A percentile compares a stretch with the other conserved stretches of the same genome.
These are phyloP conservation scores for Gaultheria prostrata DNA, from an alignment of 148 eudicot genomes.

Conservation along the genomic window DNA sequence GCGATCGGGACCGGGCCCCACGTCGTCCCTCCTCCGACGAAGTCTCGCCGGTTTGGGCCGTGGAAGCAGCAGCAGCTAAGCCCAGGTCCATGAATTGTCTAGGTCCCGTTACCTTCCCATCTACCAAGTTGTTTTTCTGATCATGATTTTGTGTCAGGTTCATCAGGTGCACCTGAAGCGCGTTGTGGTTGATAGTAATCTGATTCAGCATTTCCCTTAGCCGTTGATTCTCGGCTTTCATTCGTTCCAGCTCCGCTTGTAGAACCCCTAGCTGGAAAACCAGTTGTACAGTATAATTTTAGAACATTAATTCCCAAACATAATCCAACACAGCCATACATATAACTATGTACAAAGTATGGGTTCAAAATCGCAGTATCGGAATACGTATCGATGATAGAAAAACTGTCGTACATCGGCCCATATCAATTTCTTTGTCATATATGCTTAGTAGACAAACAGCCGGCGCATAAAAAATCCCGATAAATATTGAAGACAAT, in stretches of 20 bases:
- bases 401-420: background rate
- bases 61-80: conserved; percentile 16
- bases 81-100: conserved; percentile 55
- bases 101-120: conserved; percentile 21
- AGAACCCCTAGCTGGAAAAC: conserved; percentile 30
- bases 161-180: conserved; percentile 44
- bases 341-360: background rate
- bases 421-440: background rate
- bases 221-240: conserved; percentile 43
- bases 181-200: conserved; percentile 33
- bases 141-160: conserved; percentile 38
- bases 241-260: conserved; percentile 39
- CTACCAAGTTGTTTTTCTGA: background rate
- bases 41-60: conserved; percentile 17
- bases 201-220: conserved; percentile 41
- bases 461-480: no score
- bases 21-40: conserved; percentile 27
- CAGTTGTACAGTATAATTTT: no score
- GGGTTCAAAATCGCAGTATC: background rate
- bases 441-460: no score
- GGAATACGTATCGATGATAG: background rate
- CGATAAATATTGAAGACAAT: no score
- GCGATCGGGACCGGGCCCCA: background rate
- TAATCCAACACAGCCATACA: background rate
- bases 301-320: background rate